A percentile compares a stretch with the other conserved stretches of the same genome.
Conservation (phyloP, 169 alveolate genomes). For the Eimeria praecox region DNA sequence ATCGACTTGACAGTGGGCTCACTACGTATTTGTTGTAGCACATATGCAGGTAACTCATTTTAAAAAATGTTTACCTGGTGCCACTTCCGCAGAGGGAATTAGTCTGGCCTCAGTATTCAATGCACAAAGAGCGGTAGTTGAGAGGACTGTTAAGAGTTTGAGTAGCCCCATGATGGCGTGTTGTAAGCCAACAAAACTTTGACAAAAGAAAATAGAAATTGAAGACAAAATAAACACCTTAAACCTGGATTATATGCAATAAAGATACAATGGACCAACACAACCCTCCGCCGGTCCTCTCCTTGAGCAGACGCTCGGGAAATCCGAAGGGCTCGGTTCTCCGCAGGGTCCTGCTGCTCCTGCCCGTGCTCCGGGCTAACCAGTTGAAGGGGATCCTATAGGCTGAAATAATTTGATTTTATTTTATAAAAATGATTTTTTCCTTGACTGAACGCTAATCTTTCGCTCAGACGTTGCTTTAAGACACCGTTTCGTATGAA, state of each 20-base stretch:
- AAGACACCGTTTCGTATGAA: too few species aligned
- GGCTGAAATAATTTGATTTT: neutral
- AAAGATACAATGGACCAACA: neutral
- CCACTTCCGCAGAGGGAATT: neutral
- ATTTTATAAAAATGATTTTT: too few species aligned
- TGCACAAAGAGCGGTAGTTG: conserved; percentile 1
- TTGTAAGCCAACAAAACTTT: neutral
- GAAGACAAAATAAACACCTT: neutral
- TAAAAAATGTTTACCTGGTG: neutral
- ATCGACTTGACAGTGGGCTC: neutral
- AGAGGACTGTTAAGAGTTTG: neutral
- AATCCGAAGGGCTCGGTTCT: neutral
- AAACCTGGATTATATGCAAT: neutral
- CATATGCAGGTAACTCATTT: too few species aligned
- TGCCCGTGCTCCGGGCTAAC: neutral
- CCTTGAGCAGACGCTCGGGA: neutral
- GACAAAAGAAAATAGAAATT: neutral
- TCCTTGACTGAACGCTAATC: too few species aligned
- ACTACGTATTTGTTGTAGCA: neutral
- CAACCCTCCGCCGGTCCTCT: neutral
- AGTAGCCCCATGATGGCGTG: neutral
- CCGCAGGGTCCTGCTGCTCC: neutral
- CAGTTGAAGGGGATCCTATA: neutral
- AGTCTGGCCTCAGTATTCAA: neutral
- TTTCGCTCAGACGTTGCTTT: too few species aligned